Evolutionary conservation across 2,329 filamentous ascomycete species (phyloP).

Genomic region (Pseudodiploospora longispora): DNA sequence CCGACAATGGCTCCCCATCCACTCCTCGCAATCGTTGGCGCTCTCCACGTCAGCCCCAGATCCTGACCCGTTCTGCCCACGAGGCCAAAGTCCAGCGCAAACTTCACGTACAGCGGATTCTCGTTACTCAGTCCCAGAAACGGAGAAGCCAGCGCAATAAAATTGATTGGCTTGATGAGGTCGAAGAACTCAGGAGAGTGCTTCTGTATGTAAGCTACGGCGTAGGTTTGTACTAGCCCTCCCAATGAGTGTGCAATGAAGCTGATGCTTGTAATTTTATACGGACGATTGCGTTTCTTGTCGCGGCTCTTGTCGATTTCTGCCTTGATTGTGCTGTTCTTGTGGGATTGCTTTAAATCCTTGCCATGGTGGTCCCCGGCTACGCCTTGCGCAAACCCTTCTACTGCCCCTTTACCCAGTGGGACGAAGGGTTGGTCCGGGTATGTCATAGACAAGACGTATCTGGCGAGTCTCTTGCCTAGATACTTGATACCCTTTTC

Average conservation of each 20-base stretch:
- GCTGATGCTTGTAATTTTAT: constrained; percentile 88
- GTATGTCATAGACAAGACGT: constrained; percentile 81
- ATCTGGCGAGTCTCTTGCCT: constrained; percentile 87
- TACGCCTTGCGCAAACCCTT: constrained; percentile 32
- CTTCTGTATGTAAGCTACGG: constrained; percentile 92
- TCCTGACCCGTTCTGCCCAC: constrained; percentile 96
- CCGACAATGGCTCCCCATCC: constrained; percentile 85
- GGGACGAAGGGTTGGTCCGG: constrained; percentile 88
- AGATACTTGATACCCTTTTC: constrained; percentile 96
- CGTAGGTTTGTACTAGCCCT: constrained; percentile 85
- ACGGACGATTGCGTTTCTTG: constrained; percentile 45
- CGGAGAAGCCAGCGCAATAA: constrained; percentile 78
- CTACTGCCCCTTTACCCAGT: constrained; percentile 40
- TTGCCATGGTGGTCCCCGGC: constrained; percentile 32
- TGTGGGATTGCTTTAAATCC: constrained; percentile 44
- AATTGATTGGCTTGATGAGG: constrained; percentile 79
- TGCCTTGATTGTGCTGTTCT: constrained; percentile 52
- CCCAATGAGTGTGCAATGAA: constrained; percentile 90
- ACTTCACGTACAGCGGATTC: constrained; percentile 94
- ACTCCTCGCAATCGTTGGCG: constrained; percentile 74
- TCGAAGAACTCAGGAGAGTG: constrained; percentile 89
- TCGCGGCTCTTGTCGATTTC: constrained; percentile 44
- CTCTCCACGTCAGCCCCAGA: constrained; percentile 86
- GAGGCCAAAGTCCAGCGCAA: constrained; percentile 90
- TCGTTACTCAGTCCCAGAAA: constrained; percentile 92